A percentile compares a stretch with the other conserved stretches of the same genome.
Evolutionary conservation across 805 yeast species (phyloP).

Genomic region (Torulaspora franciscae): DNA sequence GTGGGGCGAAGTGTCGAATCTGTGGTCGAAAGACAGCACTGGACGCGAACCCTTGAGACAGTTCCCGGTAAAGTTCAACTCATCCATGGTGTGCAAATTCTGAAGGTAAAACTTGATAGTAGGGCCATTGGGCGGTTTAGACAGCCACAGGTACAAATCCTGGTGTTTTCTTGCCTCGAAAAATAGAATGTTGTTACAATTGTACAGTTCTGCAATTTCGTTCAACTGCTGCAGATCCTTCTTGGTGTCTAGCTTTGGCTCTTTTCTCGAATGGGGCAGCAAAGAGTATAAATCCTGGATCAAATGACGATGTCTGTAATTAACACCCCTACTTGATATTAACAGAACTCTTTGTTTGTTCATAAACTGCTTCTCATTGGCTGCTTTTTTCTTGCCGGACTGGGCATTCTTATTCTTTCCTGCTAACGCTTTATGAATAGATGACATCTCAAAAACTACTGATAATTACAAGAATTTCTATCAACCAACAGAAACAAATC

Average conservation of each 20-base stretch:
- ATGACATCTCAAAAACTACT: constrained; percentile 46
- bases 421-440: constrained; percentile 65
- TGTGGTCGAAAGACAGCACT: constrained; percentile 75
- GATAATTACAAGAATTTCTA: background rate
- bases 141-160: constrained; percentile 89
- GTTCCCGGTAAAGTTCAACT: constrained; percentile 93
- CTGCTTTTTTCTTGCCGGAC: constrained; percentile 29
- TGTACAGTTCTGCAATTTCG: constrained; percentile 94
- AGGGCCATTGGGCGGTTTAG: constrained; percentile 98
- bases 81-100: constrained; percentile 93
- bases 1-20: constrained; percentile 69
- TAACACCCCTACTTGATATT: constrained; percentile 91
- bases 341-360: constrained; percentile 86
- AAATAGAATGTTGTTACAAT: constrained; percentile 90
- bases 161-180: constrained; percentile 95
- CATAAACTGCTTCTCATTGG: constrained; percentile 50
- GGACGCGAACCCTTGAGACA: constrained; percentile 95
- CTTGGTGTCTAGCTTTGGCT: constrained; percentile 91
- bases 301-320: constrained; percentile 91
- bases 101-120: constrained; percentile 90
- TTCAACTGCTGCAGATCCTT: constrained; percentile 82
- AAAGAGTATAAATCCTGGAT: constrained; percentile 72
- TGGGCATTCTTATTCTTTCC: constrained; percentile 38
- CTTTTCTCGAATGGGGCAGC: constrained; percentile 93
- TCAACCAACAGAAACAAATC: background rate